Evolutionary conservation across 1,284 basidiomycete genomes (phyloP).

Genomic region (Fistulina hepatica): DNA sequence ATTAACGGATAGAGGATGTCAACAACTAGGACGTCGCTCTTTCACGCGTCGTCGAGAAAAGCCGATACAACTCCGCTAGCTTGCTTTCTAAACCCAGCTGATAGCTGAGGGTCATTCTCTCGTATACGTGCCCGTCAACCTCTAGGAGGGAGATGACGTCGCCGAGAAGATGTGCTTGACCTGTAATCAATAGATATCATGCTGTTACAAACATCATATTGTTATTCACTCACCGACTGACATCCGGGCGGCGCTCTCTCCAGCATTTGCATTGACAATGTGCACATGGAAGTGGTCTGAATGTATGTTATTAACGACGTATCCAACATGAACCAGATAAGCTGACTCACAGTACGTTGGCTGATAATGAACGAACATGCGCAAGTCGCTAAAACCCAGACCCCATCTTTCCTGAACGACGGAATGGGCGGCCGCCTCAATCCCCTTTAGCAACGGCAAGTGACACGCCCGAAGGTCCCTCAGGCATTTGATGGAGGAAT

Average conservation of each 20-base stretch:
- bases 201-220: no score
- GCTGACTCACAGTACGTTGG: conserved; percentile 83
- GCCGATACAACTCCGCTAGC: no score
- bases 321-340: neutral
- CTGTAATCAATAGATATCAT: no score
- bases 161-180: conserved; percentile 89
- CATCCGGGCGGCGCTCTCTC: conserved; percentile 43
- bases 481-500: conserved; percentile 49
- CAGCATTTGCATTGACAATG: conserved; percentile 68
- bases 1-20: no score
- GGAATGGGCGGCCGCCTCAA: conserved; percentile 43
- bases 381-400: conserved; percentile 44
- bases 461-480: conserved; percentile 62
- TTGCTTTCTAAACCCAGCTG: no score
- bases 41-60: no score
- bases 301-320: neutral
- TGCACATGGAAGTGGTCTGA: conserved; percentile 96
- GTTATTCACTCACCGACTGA: no score
- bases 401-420: conserved; percentile 55
- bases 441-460: conserved; percentile 56
- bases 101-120: conserved; percentile 73
- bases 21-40: no score
- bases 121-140: conserved; percentile 58
- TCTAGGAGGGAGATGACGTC: conserved; percentile 79
- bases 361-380: conserved; percentile 91